Evolutionary conservation across 2,329 filamentous ascomycete species (phyloP), one percentile per base, ranked within the genome.

Genomic region (Aspergillus sp.): DNA sequence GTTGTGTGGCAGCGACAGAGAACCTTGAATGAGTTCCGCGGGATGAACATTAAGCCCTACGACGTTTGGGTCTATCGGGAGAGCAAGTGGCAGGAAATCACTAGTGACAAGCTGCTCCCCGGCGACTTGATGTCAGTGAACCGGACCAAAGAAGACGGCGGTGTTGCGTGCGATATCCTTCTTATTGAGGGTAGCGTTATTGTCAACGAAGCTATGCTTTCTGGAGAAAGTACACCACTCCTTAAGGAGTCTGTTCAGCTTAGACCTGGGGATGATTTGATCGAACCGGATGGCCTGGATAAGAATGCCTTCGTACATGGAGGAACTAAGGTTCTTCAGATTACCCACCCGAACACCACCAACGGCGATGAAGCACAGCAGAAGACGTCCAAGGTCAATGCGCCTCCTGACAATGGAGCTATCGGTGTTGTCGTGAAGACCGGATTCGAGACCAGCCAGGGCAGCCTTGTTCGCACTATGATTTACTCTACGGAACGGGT

Each of bases 41-140:
- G 93, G 66, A 99, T 99, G 96, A 96, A 91, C 82, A 97, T 99
- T 79, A 96, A 99, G 81, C 96, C 95, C 12, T 98, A 98, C 75
- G 89, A 95, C 61, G 87, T 98, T 65, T 96, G 89, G 83, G 95
- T 93, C 8, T 96, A 90, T 79, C 86, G 96, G 58, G 82, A 91
- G 66, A 89, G 89, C 70, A 91, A 90, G 72, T 99, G 95, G 95
- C 83, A 84, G 66, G 90, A 97, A 77, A 85, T 92, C 51, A 86
- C 88, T 71, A 98, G 93, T 72, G 93, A 99, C 77, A 89, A 91
- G 72, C 86, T 99, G 55, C 83, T 99, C 7, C 95, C 95, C 2
- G 95, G 95, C 37, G 95, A 99, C 70, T 82, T 99, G 46, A 92
- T 93, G 49, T 98, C 93, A 11, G 93, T 96, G 24, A 89, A 88